A percentile compares a stretch with the other conserved stretches of the same genome.
Conservation (phyloP, 73 alveolate species). For the Symbiodinium pilosum region DNA sequence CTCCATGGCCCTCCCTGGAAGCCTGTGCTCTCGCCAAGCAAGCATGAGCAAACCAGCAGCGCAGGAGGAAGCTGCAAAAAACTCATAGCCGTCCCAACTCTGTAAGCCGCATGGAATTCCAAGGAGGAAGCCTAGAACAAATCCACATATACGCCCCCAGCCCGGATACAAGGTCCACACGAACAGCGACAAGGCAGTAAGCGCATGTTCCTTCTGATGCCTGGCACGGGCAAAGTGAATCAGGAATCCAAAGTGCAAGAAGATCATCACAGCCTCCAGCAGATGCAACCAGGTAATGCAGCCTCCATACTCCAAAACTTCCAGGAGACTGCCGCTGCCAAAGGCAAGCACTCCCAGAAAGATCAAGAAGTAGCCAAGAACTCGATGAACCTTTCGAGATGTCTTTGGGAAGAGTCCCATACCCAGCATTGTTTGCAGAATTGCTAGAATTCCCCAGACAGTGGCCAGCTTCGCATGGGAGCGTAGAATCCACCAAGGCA, state of each 20-base stretch:
- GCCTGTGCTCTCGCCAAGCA: background rate
- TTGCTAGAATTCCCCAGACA: background rate
- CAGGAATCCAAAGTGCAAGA: background rate
- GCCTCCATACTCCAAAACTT: background rate
- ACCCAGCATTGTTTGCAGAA: background rate
- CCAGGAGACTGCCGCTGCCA: constrained; percentile 15
- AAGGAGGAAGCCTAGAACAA: background rate
- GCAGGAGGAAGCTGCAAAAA: background rate
- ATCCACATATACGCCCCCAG: background rate
- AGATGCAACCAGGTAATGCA: constrained; percentile 6
- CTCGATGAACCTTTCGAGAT: background rate
- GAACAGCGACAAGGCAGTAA: background rate
- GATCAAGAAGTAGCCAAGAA: background rate
- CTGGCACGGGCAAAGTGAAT: background rate
- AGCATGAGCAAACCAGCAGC: background rate
- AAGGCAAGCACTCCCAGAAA: background rate
- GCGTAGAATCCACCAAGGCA: constrained; percentile 14
- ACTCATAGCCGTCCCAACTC: constrained; percentile 5
- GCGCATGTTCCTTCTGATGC: background rate
- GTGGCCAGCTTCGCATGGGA: constrained; percentile 21
- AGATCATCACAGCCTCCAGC: constrained; percentile 3
- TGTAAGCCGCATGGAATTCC: constrained; percentile 11
- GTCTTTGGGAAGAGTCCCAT: background rate
- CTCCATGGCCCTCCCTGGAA: background rate
- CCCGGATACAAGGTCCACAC: background rate